These are phyloP conservation scores for Picea glauca DNA, from an alignment of 75 land plant genomes.

Conservation along the genomic window DNA sequence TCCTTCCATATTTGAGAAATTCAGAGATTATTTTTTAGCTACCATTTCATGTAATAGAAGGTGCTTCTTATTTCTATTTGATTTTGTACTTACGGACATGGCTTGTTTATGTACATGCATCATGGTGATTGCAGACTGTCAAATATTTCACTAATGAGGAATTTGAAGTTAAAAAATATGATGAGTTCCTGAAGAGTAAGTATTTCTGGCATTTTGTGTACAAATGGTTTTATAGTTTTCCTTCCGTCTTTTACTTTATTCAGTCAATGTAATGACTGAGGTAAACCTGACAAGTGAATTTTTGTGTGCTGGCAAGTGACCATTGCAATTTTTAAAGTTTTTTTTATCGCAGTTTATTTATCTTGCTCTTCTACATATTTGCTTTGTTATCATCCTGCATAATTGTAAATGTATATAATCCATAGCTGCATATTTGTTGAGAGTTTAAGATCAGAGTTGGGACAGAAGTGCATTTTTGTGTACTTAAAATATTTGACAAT, in stretches of 20 bases:
- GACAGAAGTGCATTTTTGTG: too few species aligned
- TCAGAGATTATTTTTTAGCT: neutral
- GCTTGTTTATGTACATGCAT: neutral
- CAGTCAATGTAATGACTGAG: neutral
- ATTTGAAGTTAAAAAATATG: conserved; percentile 82
- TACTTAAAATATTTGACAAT: too few species aligned
- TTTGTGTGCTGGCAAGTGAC: neutral
- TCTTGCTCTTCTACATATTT: neutral
- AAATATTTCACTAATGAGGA: conserved; percentile 96
- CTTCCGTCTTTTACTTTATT: neutral
- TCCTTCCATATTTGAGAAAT: neutral
- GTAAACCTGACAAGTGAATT: neutral
- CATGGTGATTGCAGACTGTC: conserved; percentile 64
- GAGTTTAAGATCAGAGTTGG: neutral
- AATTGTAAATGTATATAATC: neutral
- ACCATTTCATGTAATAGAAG: neutral
- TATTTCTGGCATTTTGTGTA: conserved; percentile 2
- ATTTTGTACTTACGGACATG: neutral
- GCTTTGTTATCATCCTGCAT: neutral
- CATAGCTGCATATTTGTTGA: neutral
- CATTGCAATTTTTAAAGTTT: neutral
- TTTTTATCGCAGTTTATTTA: neutral
- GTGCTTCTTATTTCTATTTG: neutral
- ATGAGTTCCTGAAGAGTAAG: conserved; percentile 80
- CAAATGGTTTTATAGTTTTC: neutral